These are phyloP conservation scores for Picea abies DNA, from an alignment of 83 land plant genomes.

Conservation along the genomic window DNA sequence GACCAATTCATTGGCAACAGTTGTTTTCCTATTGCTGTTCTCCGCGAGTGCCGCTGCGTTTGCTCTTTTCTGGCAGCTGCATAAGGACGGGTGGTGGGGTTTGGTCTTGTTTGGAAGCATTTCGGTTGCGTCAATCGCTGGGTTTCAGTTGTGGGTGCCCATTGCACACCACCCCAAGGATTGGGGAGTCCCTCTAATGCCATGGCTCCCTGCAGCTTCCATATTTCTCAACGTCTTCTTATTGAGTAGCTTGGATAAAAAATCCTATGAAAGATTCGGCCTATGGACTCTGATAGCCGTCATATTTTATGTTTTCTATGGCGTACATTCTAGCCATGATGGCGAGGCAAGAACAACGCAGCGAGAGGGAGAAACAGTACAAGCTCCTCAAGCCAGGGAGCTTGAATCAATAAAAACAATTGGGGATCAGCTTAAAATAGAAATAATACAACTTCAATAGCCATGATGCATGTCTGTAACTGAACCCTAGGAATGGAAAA, in stretches of 20 bases:
- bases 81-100: slow-evolving; percentile 24
- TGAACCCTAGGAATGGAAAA: too few species aligned
- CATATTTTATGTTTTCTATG: slow-evolving; percentile 60
- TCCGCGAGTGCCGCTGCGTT: slow-evolving; percentile 51
- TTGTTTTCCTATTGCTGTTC: slow-evolving; percentile 51
- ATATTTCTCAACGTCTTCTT: slow-evolving; percentile 80
- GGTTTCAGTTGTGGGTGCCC: slow-evolving; percentile 51
- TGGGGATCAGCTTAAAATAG: too few species aligned
- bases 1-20: slow-evolving; percentile 38
- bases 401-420: too few species aligned
- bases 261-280: slow-evolving; percentile 63
- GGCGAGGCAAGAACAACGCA: slow-evolving; percentile 28
- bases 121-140: slow-evolving; percentile 24
- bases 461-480: too few species aligned
- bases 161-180: slow-evolving; percentile 19
- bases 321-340: slow-evolving; percentile 74
- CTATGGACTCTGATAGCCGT: slow-evolving; percentile 52
- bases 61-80: slow-evolving; percentile 57
- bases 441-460: too few species aligned
- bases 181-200: slow-evolving; percentile 82
- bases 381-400: too few species aligned
- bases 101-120: slow-evolving; percentile 22
- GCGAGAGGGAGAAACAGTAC: too few species aligned
- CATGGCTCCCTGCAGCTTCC: slow-evolving; percentile 76
- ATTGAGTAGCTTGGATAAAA: slow-evolving; percentile 48